These are phyloP conservation scores for Marchantia polymorpha DNA, from an alignment of 225 moss, liverwort and hornwort genomes.

Conservation along the genomic window DNA sequence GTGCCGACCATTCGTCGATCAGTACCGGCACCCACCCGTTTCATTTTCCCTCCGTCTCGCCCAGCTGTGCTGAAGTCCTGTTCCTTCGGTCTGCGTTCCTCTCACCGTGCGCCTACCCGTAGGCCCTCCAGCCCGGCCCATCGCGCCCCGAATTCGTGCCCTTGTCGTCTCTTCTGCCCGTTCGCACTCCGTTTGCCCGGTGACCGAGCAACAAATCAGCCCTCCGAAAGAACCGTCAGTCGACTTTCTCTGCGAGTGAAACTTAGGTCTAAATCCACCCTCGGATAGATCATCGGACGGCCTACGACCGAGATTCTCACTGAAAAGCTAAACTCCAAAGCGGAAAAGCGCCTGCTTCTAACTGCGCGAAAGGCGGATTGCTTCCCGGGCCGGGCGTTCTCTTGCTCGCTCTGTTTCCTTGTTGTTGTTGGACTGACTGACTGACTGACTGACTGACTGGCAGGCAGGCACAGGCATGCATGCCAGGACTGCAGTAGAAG, in stretches of 20 bases:
- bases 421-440: not conserved
- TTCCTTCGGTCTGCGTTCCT: not conserved
- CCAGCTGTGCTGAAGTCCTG: not conserved
- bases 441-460: not conserved
- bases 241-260: not conserved
- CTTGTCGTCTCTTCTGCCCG: not conserved
- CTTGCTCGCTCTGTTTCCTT: not conserved
- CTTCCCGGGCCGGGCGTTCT: not conserved
- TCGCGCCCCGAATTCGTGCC: not conserved
- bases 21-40: slow-evolving; percentile 6
- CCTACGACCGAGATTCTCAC: not conserved
- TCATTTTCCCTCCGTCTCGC: not conserved
- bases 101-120: not conserved
- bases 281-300: not conserved
- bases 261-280: not conserved
- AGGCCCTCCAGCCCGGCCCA: not conserved
- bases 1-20: not conserved
- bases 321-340: not conserved
- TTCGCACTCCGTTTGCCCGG: not conserved
- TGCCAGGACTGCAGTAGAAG: not conserved
- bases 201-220: not conserved
- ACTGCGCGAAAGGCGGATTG: not conserved
- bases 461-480: not conserved
- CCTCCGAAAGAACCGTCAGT: not conserved
- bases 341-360: not conserved